phyloP scores from a whole-genome alignment of 2,329 filamentous ascomycete genomes.

The Basipetospora sp. region DNA sequence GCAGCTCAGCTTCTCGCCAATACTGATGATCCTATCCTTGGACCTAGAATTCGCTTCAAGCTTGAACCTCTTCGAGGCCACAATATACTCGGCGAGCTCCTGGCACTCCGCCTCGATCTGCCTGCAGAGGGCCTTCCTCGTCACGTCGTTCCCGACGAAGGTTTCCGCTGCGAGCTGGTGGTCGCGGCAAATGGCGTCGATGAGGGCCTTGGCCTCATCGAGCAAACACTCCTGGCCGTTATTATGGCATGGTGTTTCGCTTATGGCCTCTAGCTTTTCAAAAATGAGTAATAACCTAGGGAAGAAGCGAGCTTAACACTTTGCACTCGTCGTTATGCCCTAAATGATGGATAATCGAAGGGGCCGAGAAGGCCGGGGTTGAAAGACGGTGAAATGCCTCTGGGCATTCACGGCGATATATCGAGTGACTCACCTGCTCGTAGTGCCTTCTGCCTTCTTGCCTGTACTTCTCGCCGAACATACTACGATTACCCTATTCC shows the following conservation, averaged over 20 bases:
- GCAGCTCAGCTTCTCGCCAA: conserved; percentile 91
- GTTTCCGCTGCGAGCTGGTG: conserved; percentile 59
- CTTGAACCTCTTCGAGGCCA: conserved; percentile 50
- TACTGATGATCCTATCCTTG: conserved; percentile 80
- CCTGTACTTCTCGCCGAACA: conserved; percentile 91
- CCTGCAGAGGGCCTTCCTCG: conserved; percentile 44
- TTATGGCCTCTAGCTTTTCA: conserved; percentile 39
- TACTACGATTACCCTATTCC: conserved; percentile 73
- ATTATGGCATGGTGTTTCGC: conserved; percentile 36
- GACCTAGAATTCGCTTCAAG: conserved; percentile 63
- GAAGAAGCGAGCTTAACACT: background rate
- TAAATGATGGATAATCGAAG: no score
- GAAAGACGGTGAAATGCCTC: no score
- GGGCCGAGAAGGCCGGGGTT: no score
- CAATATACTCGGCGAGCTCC: conserved; percentile 60
- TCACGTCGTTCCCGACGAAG: conserved; percentile 40
- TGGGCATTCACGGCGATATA: no score
- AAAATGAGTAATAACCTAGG: conserved; percentile 42
- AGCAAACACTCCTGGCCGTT: conserved; percentile 38
- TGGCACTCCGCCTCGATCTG: conserved; percentile 68
- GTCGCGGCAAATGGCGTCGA: conserved; percentile 68
- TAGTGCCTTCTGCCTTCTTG: conserved; percentile 88
- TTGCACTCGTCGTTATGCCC: no score
- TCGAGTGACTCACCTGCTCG: conserved; percentile 59
- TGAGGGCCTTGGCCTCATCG: conserved; percentile 55